Evolutionary conservation across 768 basidiomycete genomes (phyloP).

Genomic region (Pilatotrama ljubarskyi): DNA sequence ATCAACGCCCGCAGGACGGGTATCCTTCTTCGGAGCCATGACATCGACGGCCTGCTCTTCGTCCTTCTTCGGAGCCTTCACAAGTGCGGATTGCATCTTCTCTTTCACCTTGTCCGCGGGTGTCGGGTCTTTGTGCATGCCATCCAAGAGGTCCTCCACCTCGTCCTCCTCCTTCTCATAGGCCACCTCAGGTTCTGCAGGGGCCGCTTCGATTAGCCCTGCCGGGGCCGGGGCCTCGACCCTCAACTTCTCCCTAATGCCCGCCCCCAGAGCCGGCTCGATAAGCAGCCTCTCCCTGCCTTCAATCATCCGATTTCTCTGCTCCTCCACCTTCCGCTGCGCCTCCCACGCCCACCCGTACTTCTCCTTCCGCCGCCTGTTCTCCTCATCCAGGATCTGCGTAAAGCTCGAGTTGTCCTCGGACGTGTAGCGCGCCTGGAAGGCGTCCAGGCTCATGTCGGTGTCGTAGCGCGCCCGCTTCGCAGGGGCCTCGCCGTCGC

Average conservation of each 20-base stretch:
- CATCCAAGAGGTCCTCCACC: slow-evolving; percentile 26
- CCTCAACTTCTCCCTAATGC: slow-evolving; percentile 65
- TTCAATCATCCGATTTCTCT: slow-evolving; percentile 64
- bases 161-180: slow-evolving; percentile 31
- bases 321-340: slow-evolving; percentile 74
- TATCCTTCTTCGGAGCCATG: slow-evolving; percentile 79
- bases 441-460: slow-evolving; percentile 72
- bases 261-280: slow-evolving; percentile 59
- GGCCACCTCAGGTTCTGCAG: slow-evolving; percentile 33
- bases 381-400: slow-evolving; percentile 88
- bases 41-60: slow-evolving; percentile 52
- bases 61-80: slow-evolving; percentile 23
- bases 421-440: slow-evolving; percentile 91
- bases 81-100: slow-evolving; percentile 22
- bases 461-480: slow-evolving; percentile 65
- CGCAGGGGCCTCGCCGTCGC: slow-evolving; percentile 40
- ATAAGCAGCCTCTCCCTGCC: slow-evolving; percentile 70
- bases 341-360: slow-evolving; percentile 96
- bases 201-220: slow-evolving; percentile 50
- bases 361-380: slow-evolving; percentile 72
- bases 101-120: slow-evolving; percentile 18
- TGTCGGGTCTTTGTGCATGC: slow-evolving; percentile 1
- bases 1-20: slow-evolving; percentile 69
- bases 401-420: slow-evolving; percentile 98
- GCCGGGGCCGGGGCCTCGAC: slow-evolving; percentile 60